Evolutionary conservation across 78 protist genomes (phyloP).

Genomic region (Polysphondylium violaceum): DNA sequence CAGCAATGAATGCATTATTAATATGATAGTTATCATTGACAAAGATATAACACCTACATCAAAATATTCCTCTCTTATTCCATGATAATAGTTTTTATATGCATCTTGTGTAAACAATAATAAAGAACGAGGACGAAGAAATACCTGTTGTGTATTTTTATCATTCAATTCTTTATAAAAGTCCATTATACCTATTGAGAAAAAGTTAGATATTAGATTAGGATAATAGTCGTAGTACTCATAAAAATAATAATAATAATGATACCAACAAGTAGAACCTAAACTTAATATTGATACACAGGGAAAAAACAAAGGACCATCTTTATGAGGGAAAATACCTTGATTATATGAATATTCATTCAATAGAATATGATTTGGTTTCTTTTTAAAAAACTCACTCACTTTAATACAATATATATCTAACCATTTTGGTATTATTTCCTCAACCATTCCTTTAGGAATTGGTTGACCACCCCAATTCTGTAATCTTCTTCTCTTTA

Average conservation of each 20-base stretch:
- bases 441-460: conserved; percentile 51
- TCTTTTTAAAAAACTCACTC: background rate
- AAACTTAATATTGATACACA: conserved; percentile 36
- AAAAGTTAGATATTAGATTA: background rate
- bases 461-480: conserved; percentile 81
- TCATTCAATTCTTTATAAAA: conserved; percentile 41
- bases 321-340: conserved; percentile 81
- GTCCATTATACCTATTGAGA: conserved; percentile 37
- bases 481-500: conserved; percentile 73
- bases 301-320: conserved; percentile 69
- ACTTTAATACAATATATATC: conserved; percentile 3
- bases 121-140: conserved; percentile 33
- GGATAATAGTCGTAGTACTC: background rate
- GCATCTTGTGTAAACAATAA: conserved; percentile 51
- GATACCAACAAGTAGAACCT: conserved; percentile 19
- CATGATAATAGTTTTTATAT: conserved; percentile 51
- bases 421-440: conserved; percentile 59
- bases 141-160: conserved; percentile 10
- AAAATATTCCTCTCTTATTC: conserved; percentile 40
- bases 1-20: too few relatives aligned
- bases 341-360: conserved; percentile 54
- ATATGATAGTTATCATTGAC: too few relatives aligned
- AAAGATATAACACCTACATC: conserved; percentile 6
- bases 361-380: conserved; percentile 73
- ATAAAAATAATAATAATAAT: background rate